Base-by-base conservation (phyloP, 2,329 filamentous ascomycete genomes). In the Alternaria triticimaculans region DNA sequence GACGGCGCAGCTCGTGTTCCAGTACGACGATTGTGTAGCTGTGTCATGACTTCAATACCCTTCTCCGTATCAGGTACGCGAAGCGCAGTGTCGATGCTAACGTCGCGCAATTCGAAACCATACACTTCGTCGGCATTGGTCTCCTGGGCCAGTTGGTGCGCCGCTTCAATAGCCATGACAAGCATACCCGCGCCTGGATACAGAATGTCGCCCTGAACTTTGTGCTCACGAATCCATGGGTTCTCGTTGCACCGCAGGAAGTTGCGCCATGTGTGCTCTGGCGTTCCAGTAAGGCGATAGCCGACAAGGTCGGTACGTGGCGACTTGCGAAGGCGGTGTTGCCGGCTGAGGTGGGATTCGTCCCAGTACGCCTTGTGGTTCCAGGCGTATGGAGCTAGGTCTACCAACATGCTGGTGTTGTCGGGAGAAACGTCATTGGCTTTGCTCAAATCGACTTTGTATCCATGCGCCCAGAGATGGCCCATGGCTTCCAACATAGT, bases 151-250 rank as follows among this genome's bases (percentile, higher is more conserved):
- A 60, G 6, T 14, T 54, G 59, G 11, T 51, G 50, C 14, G 59
- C 51, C 6, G 65, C 68, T 21, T 72, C 70, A 12, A 72, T 66
- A 2, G 77, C 79, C 75, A 84, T 83, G 14, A 76, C 74, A 2
- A 85, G 59, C 58, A 82, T 84, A 0, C 78, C 83, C 0, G 83
- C 81, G 2, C 69, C 80, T 0, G 84, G 84, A 45, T 83, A 84
- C 2, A 86, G 68, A 1, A 81, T 69, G 7, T 80, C 71, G 9
- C 63, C 62, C 9, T 66, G 28, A 11, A 72, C 30, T 2, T 49
- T 49, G 45, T 72, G 70, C 46, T 67, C 70, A 8, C 43, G 20
- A 4, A 71, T 37, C 70, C 70, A 72, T 3, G 60, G 56, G 5
- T 68, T 44, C 7, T 63, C 62, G 10, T 56, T 44, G 21, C 60